A percentile compares a stretch with the other conserved stretches of the same genome.
phyloP scores from a whole-genome alignment of 1,284 basidiomycete genomes.

The Omphalotus olearius region DNA sequence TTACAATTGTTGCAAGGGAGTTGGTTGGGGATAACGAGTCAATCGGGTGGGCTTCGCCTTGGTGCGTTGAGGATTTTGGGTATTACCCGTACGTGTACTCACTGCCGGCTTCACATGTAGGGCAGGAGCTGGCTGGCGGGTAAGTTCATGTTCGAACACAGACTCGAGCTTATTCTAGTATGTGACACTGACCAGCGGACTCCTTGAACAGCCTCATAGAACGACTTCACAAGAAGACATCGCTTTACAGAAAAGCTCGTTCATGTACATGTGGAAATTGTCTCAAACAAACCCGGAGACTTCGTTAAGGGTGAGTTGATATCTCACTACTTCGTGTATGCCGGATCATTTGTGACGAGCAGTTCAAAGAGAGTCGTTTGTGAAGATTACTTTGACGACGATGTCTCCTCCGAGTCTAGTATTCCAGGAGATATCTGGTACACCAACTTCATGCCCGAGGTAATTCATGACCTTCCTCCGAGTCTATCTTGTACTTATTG shows the following conservation, averaged over 20 bases:
- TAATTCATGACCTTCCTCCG: neutral
- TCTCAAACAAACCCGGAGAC: conserved; percentile 7
- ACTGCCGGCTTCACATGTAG: neutral
- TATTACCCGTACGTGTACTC: neutral
- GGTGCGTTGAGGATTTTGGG: neutral
- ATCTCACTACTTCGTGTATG: neutral
- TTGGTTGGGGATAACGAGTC: conserved; percentile 11
- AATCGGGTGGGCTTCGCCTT: conserved; percentile 11
- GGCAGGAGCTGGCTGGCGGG: conserved; percentile 10
- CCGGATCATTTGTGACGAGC: neutral
- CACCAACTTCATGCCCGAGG: conserved; percentile 8
- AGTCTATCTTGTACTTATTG: neutral
- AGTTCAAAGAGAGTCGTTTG: neutral
- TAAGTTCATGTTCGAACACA: neutral
- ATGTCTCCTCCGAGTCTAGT: neutral
- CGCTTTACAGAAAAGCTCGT: conserved; percentile 7
- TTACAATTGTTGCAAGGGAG: conserved; percentile 10
- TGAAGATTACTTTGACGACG: conserved; percentile 6
- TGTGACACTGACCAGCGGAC: neutral
- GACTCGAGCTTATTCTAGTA: too few relatives aligned
- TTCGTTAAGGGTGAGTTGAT: neutral
- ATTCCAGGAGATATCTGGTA: conserved; percentile 1
- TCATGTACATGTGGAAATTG: conserved; percentile 11
- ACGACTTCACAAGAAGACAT: conserved; percentile 4
- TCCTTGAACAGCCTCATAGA: conserved; percentile 6